Percentiles rank a stretch among this genome's conserved stretches.
phyloP scores from a whole-genome alignment of 768 basidiomycete species.

The Phanerochaete carnosa region DNA sequence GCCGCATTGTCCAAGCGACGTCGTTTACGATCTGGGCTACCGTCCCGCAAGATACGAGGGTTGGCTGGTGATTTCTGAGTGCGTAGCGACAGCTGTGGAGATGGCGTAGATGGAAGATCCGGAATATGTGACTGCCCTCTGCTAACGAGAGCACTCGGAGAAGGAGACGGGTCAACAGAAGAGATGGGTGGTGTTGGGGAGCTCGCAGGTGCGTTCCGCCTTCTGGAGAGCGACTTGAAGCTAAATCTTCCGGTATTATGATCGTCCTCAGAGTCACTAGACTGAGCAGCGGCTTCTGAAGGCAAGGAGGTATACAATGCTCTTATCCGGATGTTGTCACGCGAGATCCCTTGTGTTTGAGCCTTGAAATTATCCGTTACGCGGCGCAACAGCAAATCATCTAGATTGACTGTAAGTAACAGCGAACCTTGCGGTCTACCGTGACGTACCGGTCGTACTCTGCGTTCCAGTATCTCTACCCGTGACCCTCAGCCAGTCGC shows the following conservation, averaged over 20 bases:
- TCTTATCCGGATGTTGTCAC: too few relatives aligned
- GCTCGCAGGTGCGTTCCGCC: background rate
- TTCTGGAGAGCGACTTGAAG: background rate
- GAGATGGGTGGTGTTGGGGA: background rate
- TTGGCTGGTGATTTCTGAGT: background rate
- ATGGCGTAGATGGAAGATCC: background rate
- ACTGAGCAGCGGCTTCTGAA: background rate
- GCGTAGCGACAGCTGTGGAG: background rate
- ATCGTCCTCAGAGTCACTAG: background rate
- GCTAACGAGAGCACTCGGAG: background rate
- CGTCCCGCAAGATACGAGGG: background rate
- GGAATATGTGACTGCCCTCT: background rate
- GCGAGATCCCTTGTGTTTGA: too few relatives aligned
- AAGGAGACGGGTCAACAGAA: background rate
- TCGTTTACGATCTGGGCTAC: background rate
- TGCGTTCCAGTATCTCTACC: background rate
- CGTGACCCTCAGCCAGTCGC: background rate
- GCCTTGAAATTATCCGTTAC: background rate
- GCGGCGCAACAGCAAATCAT: background rate
- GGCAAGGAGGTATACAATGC: background rate
- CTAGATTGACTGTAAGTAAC: background rate
- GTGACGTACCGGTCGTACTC: background rate
- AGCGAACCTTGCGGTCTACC: background rate
- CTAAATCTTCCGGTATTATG: background rate
- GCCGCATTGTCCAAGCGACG: background rate